Evolutionary conservation across 2,329 filamentous ascomycete species (phyloP).

Genomic region (Colletotrichum agaves): DNA sequence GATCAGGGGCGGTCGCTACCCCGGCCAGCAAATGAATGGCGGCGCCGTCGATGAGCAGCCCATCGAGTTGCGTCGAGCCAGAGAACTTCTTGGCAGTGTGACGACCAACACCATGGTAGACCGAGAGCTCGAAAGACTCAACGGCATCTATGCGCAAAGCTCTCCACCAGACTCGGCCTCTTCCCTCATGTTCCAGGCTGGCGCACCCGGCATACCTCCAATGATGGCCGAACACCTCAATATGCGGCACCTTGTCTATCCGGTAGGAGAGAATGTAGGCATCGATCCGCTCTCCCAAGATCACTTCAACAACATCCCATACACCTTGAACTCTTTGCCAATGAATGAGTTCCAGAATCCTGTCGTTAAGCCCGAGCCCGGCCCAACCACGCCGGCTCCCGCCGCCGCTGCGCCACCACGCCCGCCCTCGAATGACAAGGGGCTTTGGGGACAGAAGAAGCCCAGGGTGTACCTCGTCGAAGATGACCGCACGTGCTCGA

Average conservation of each 20-base stretch:
- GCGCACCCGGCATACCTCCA: slow-evolving; percentile 45
- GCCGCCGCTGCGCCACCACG: slow-evolving; percentile 41
- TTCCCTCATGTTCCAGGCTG: slow-evolving; percentile 67
- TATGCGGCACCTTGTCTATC: slow-evolving; percentile 81
- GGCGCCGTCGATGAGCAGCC: slow-evolving; percentile 59
- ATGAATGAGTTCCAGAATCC: slow-evolving; percentile 53
- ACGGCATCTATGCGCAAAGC: slow-evolving; percentile 61
- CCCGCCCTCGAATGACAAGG: slow-evolving; percentile 50
- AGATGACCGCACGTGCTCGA: slow-evolving; percentile 75
- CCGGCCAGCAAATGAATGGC: slow-evolving; percentile 49
- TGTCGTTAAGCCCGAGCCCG: slow-evolving; percentile 37
- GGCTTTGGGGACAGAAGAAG: slow-evolving; percentile 68
- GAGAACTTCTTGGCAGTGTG: slow-evolving; percentile 65
- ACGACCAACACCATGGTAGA: slow-evolving; percentile 63
- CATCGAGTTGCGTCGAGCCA: slow-evolving; percentile 64
- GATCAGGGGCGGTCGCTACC: slow-evolving; percentile 54
- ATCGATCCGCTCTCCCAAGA: slow-evolving; percentile 96
- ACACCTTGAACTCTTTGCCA: slow-evolving; percentile 72
- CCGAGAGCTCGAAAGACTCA: slow-evolving; percentile 65
- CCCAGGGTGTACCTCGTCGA: slow-evolving; percentile 93
- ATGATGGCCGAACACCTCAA: slow-evolving; percentile 66
- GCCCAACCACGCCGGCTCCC: slow-evolving; percentile 35
- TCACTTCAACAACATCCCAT: slow-evolving; percentile 94
- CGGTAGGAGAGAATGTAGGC: slow-evolving; percentile 88
- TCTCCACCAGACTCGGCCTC: slow-evolving; percentile 65